Evolutionary conservation across 2,329 filamentous ascomycete species (phyloP), one percentile per base, ranked within the genome.

Genomic region (Drechslera avenae): DNA sequence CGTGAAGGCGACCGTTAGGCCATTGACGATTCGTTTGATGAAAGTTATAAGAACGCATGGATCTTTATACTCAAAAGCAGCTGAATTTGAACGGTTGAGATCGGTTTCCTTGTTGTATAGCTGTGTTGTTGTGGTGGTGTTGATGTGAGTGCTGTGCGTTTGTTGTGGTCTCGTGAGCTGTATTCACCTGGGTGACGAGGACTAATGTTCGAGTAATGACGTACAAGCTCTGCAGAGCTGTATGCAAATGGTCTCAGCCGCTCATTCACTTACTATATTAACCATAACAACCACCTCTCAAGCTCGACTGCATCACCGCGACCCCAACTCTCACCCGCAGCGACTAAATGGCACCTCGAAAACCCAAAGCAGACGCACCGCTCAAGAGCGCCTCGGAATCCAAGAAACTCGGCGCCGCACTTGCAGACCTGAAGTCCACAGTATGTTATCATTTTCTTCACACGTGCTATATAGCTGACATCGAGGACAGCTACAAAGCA

Each of bases 361-460:
- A 47, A 18, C 43, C 17, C 8, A 13, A 36, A n/a, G 23, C 13
- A 28, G 30, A 33, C 19, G 7, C 19, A 39, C 6, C 5, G 13
- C 6, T 16, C 9, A 39, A 33, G 16, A 5, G 16, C 17, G 5
- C n/a, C 5, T 14, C 34, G 2, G 32, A 18, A 14, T 3, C 18
- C n/a, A 44, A 4, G 5, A 12, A 36, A 10, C 6, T 16, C 6
- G 30, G 28, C 8, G 40, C 34, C 18, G 33, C 43, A 9, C 18
- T 54, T 33, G 18, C 28, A 16, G 19, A 30, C 33, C 19, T 54
- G 30, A 47, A 51, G 30, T 47, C 33, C 8, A 42, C 47, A n/a
- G 42, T 50, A 42, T 31, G 41, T 35, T 32, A 17, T 23, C 17
- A 14, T 14, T 36, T 49, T 28, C 31, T 31, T 37, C 36, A 13